Evolutionary conservation across 2,329 filamentous ascomycete species (phyloP).

Genomic region (Colletotrichum trifolii): DNA sequence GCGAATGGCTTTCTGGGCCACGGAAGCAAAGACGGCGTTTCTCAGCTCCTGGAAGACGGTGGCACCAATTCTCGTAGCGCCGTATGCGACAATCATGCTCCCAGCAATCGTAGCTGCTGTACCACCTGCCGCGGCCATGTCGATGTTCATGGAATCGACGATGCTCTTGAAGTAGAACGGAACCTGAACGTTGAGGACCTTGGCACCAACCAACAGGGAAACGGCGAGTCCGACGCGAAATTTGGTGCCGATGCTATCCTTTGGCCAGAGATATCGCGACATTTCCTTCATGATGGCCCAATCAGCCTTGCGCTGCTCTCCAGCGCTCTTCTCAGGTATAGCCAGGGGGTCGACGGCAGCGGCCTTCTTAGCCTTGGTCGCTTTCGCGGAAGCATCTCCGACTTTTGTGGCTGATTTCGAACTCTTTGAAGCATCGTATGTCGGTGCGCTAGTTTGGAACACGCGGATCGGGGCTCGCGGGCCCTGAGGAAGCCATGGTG

Average conservation of each 20-base stretch:
- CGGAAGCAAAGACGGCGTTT: constrained; percentile 96
- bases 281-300: constrained; percentile 99
- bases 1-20: constrained; percentile 96
- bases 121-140: constrained; percentile 86
- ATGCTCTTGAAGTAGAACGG: constrained; percentile 99
- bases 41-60: constrained; percentile 92
- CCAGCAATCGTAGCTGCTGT: constrained; percentile 91
- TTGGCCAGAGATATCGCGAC: constrained; percentile 95
- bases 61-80: constrained; percentile 86
- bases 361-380: constrained; percentile 30
- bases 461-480: constrained; percentile 31
- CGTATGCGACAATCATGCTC: constrained; percentile 93
- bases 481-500: constrained; percentile 36
- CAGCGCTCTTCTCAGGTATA: constrained; percentile 73
- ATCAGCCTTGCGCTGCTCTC: constrained; percentile 95
- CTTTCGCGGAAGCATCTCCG: constrained; percentile 2
- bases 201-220: constrained; percentile 84
- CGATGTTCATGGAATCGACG: constrained; percentile 97
- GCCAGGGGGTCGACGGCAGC: constrained; percentile 65
- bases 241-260: constrained; percentile 84
- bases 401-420: constrained; percentile 6
- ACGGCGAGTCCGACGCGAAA: constrained; percentile 88
- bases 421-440: constrained; percentile 19
- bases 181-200: constrained; percentile 96
- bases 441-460: constrained; percentile 36